Base-by-base conservation (phyloP, 306 rosid genomes). In the Spatholobus suberectus region DNA sequence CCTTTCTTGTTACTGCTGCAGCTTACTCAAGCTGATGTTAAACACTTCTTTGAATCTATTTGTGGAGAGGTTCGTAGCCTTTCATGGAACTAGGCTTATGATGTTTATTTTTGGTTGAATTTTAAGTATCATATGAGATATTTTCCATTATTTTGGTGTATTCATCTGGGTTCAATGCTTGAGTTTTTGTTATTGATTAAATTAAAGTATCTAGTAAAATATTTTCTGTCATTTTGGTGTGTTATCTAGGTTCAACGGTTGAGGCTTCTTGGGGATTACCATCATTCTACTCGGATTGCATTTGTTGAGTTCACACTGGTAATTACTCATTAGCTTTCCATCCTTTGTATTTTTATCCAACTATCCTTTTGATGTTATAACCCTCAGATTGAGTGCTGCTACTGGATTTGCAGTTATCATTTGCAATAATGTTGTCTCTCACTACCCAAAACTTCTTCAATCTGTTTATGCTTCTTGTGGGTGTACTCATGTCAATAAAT, bases 191-290 rank as follows among this genome's bases (percentile, higher is more conserved):
- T 62, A 38, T 77, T 75, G 55, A 26, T 71, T 43, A 57, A 72
- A 68, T 70, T 83, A 49, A 73, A 79, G 20, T 51, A 40, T 61
- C 27, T 18, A 59, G 44, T 83, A 70, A 66, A 68, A 59, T 54
- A 3, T 41, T 57, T 79, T 83, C 81, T 43, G 41, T 51, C 77
- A 44, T 66, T 68, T 86, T 75, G 59, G 3, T 68, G 63, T 69
- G 37, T 75, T 47, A 70, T 88, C 32, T 63, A 96, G 99, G 99
- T 96, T 81, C 98, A 90, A 51, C 96, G 97, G 69, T 70, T 96
- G 91, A 91, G 98, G 98, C 94, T 96, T 46, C 98, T 96, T 47
- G 99, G 99, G 52, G 99, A 96, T 81, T 91, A 92, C 77, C 99
- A 96, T 75, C 99, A 96, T 83, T 94, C 98, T 57, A 96, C 99